A percentile compares a stretch with the other conserved stretches of the same genome.
Evolutionary conservation across 140 eudicot species (phyloP).

Genomic region (Stevia rebaudiana): DNA sequence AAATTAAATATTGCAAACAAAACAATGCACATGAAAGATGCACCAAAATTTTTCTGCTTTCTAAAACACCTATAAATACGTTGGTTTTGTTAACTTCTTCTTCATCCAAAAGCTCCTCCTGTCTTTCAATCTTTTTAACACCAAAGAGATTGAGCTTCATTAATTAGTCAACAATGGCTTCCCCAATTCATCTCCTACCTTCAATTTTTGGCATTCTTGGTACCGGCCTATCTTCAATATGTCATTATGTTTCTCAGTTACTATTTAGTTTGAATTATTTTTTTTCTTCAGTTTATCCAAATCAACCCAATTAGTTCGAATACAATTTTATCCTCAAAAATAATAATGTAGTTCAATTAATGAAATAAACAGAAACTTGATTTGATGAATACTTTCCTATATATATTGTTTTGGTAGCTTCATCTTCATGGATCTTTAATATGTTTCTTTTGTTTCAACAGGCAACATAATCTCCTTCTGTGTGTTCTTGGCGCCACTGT

Average conservation of each 20-base stretch:
- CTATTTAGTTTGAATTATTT: no score
- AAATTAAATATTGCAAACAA: background rate
- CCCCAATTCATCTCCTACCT: conserved; percentile 24
- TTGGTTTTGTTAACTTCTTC: background rate
- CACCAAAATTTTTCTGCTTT: conserved; percentile 8
- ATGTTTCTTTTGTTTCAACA: conserved; percentile 6
- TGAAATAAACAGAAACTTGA: no score
- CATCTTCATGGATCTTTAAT: background rate
- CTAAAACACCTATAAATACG: conserved; percentile 25
- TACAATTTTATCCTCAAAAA: no score
- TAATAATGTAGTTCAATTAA: no score
- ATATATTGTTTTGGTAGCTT: no score
- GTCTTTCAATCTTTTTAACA: conserved; percentile 8
- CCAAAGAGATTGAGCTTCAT: conserved; percentile 27
- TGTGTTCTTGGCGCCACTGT: conserved; percentile 77
- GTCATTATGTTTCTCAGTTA: conserved; percentile 1
- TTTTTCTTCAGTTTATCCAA: no score
- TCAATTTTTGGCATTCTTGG: conserved; percentile 50
- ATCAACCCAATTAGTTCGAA: no score
- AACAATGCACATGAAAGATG: conserved; percentile 10
- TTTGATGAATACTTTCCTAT: no score
- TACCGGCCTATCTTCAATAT: conserved; percentile 38
- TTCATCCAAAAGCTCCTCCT: conserved; percentile 27
- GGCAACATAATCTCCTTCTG: conserved; percentile 68
- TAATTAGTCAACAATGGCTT: conserved; percentile 37